Evolutionary conservation across 1,284 basidiomycete species (phyloP).

Genomic region (Cutaneotrichosporon mucoides): DNA sequence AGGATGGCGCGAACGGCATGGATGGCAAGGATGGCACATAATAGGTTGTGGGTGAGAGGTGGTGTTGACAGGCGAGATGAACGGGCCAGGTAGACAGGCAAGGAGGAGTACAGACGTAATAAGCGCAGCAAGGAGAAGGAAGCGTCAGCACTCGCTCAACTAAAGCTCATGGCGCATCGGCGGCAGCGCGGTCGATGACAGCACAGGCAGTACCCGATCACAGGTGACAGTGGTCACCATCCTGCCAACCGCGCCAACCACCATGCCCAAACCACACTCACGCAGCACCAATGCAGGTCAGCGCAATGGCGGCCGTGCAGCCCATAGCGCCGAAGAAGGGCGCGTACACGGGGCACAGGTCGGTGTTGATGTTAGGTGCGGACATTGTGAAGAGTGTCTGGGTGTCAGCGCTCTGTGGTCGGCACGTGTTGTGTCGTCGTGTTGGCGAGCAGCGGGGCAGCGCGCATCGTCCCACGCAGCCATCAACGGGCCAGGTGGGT

Average conservation of each 20-base stretch:
- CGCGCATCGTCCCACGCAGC: too few relatives aligned
- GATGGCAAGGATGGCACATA: too few relatives aligned
- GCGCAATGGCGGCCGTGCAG: constrained; percentile 93
- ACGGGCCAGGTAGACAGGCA: background rate
- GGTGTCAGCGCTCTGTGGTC: background rate
- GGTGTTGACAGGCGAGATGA: background rate
- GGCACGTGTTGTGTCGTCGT: background rate
- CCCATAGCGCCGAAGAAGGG: constrained; percentile 98
- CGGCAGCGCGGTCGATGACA: too few relatives aligned
- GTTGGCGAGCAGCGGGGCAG: too few relatives aligned
- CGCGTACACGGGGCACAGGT: constrained; percentile 88
- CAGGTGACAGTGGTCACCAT: background rate
- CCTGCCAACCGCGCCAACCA: background rate
- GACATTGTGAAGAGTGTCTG: constrained; percentile 10
- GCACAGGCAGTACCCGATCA: background rate
- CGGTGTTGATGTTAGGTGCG: constrained; percentile 38
- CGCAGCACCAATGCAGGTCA: constrained; percentile 67
- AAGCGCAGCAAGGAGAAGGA: background rate
- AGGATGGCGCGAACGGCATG: background rate
- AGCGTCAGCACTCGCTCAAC: background rate
- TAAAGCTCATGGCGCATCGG: constrained; percentile 46
- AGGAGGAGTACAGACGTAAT: background rate
- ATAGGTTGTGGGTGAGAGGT: too few relatives aligned
- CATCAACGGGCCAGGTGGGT: too few relatives aligned
- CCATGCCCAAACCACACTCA: constrained; percentile 24